These are phyloP conservation scores for Euryodendron excelsum DNA, from an alignment of 148 eudicot species.

Conservation along the genomic window DNA sequence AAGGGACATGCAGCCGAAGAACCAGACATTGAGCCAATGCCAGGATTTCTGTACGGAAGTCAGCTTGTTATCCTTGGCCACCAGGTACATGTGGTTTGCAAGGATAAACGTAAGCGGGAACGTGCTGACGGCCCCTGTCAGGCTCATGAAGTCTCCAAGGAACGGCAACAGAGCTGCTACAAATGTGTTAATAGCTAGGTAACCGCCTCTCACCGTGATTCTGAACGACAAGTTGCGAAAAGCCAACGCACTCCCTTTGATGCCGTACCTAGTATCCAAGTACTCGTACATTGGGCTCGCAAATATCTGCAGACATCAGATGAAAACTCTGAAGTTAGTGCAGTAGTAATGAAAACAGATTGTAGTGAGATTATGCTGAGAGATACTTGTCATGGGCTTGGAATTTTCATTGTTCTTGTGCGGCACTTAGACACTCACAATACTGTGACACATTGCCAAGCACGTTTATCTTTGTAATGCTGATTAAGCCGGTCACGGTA, in stretches of 20 bases:
- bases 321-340: not conserved
- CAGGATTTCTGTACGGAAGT: constrained; percentile 50
- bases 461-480: not conserved
- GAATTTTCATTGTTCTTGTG: too few relatives aligned
- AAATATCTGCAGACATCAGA: constrained; percentile 59
- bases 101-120: constrained; percentile 90
- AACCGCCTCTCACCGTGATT: constrained; percentile 71
- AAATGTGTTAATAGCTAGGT: constrained; percentile 61
- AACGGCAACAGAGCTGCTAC: constrained; percentile 83
- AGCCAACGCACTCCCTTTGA: constrained; percentile 66
- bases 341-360: not conserved
- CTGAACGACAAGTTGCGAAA: constrained; percentile 55
- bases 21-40: constrained; percentile 87
- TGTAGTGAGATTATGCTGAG: not conserved
- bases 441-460: too few relatives aligned
- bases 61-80: constrained; percentile 60
- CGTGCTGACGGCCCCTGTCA: constrained; percentile 92
- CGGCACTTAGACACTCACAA: too few relatives aligned
- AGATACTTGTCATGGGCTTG: too few relatives aligned
- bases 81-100: constrained; percentile 90
- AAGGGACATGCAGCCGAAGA: constrained; percentile 58
- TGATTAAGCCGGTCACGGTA: not conserved
- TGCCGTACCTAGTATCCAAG: constrained; percentile 71
- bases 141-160: constrained; percentile 95
- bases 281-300: constrained; percentile 98